Evolutionary conservation across 2,329 filamentous ascomycete species (phyloP), one percentile per base, ranked within the genome.

Genomic region (Fusarium torulosum): DNA sequence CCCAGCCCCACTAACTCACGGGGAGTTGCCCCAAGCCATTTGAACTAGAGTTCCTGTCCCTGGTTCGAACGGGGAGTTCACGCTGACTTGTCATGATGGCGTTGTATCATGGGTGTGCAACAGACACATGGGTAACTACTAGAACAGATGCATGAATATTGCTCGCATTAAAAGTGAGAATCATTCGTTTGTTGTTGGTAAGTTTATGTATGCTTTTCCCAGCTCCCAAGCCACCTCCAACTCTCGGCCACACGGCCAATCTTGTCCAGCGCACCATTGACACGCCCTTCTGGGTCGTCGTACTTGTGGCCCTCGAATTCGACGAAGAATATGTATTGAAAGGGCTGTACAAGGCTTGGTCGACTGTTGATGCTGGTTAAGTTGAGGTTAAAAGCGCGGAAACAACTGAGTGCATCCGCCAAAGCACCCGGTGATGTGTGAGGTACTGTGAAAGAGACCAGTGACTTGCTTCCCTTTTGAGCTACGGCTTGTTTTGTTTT

Each of bases 241-340:
- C 79, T 83, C 76, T 86, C 81, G n/a, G 88, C 88, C 65, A 88
- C 85, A 29, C 75, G 76, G 2, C 79, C 80, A 67, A 94, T 81
- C 66, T 85, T 85, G 50, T 80, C 80, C 75, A 94, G 77, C 25
- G 88, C 90, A 21, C 79, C 79, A 59, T 86, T 83, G 17, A 94
- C 89, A 63, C 83, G 82, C 5, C 84, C 85, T 52, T 85, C 82
- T 3, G 83, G 82, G 71, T 88, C 87, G 20, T 77, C 71, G 53
- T 75, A 64, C 60, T 70, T 78, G 76, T 88, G 85, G 2, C 91
- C 90, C 76, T 91, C 87, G 72, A 97, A 94, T 82, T 98, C 95
- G 29, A 97, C 90, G 75, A 98, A 94, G 81, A 98, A 97, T 37
- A 97, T 87, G 80, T 98, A 98, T 76, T 96, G 90, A 87, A 97